phyloP scores from a whole-genome alignment of 2,329 filamentous ascomycete genomes.

The Aphanocladium album region DNA sequence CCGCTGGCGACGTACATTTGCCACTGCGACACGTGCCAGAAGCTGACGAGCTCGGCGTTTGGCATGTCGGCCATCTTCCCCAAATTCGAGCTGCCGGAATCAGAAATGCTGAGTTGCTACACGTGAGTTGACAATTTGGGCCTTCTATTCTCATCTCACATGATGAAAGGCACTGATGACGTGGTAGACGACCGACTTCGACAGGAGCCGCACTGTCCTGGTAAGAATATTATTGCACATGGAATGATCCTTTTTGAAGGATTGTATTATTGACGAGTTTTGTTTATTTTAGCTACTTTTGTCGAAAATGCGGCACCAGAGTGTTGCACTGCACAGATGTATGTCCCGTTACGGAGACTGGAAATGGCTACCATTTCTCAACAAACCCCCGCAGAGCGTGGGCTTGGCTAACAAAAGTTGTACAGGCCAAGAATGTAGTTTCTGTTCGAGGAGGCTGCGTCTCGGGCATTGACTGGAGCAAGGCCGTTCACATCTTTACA shows the following conservation, averaged over 20 bases:
- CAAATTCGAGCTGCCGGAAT: constrained; percentile 52
- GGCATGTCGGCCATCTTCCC: constrained; percentile 67
- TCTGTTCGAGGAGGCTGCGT: constrained; percentile 65
- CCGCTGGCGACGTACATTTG: constrained; percentile 66
- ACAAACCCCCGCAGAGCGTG: too few relatives aligned
- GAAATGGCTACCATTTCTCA: background rate
- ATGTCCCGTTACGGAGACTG: constrained; percentile 20
- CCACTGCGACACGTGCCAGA: constrained; percentile 62
- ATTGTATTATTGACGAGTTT: too few relatives aligned
- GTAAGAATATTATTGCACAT: constrained; percentile 28
- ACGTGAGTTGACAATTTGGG: constrained; percentile 33
- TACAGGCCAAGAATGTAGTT: constrained; percentile 50
- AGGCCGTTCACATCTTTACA: constrained; percentile 63
- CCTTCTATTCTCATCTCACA: too few relatives aligned
- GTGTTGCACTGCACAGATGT: constrained; percentile 58
- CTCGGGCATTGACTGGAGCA: constrained; percentile 55
- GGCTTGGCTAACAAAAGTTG: constrained; percentile 5
- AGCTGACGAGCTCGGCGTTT: constrained; percentile 62
- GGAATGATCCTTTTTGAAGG: background rate
- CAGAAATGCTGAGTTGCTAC: constrained; percentile 48
- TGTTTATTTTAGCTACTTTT: constrained; percentile 49
- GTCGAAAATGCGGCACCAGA: constrained; percentile 59
- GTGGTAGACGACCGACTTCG: constrained; percentile 48
- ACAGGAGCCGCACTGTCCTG: constrained; percentile 55
- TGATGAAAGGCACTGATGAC: background rate